phyloP scores from a whole-genome alignment of 495 filamentous ascomycete genomes.

The Aspergillus cavernicola region DNA sequence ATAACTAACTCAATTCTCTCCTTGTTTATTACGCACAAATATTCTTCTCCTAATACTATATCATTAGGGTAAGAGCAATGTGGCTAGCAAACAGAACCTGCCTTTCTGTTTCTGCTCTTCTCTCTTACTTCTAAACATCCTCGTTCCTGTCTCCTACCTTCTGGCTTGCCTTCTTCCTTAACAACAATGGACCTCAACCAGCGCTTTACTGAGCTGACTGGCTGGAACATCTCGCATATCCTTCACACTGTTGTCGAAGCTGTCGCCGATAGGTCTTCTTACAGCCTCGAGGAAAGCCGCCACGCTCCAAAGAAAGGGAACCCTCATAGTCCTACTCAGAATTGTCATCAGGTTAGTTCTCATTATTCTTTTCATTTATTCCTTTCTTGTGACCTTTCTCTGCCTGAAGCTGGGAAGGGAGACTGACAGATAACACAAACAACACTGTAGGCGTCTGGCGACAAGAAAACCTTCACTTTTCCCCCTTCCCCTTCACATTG shows the following conservation, averaged over 20 bases:
- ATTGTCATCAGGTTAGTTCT: slow-evolving; percentile 2
- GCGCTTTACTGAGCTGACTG: slow-evolving; percentile 7
- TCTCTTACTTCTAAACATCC: too few relatives aligned
- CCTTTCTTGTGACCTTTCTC: too few relatives aligned
- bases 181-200: not conserved
- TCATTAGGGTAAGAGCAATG: too few relatives aligned
- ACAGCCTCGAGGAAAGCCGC: slow-evolving; percentile 8
- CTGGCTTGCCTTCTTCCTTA: not conserved
- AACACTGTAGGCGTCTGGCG: slow-evolving; percentile 1
- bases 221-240: slow-evolving; percentile 6
- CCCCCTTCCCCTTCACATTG: not conserved
- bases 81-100: too few relatives aligned
- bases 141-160: not conserved
- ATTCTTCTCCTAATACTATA: too few relatives aligned
- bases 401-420: too few relatives aligned
- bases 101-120: too few relatives aligned
- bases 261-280: slow-evolving; percentile 1
- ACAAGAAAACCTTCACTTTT: not conserved
- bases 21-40: too few relatives aligned
- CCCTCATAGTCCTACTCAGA: not conserved
- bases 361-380: not conserved
- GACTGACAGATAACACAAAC: not conserved
- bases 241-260: slow-evolving; percentile 10
- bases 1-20: too few relatives aligned
- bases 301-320: slow-evolving; percentile 6